A percentile compares a stretch with the other conserved stretches of the same genome.
Evolutionary conservation across 208 protist species (phyloP).

Genomic region (Trypanosoma conorhini): DNA sequence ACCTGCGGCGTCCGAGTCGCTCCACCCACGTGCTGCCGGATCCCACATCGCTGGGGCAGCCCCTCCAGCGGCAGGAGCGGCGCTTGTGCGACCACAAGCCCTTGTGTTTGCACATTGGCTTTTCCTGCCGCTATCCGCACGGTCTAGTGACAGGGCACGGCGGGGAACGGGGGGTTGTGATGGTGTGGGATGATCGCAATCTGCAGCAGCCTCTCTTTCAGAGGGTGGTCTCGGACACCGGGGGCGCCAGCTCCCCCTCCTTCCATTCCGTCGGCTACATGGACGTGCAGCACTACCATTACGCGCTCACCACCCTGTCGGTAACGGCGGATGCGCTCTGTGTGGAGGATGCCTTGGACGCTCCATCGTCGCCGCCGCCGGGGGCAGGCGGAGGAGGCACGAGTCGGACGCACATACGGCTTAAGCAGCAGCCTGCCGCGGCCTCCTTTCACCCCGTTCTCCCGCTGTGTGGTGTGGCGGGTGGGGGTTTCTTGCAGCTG

Average conservation of each 20-base stretch:
- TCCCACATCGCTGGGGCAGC: conserved; percentile 9
- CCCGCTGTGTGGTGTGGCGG: conserved; percentile 26
- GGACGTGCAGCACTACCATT: conserved; percentile 49
- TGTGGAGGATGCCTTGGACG: conserved; percentile 13
- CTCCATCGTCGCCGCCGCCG: conserved; percentile 1
- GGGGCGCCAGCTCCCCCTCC: background rate
- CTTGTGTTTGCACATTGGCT: conserved; percentile 36
- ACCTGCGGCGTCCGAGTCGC: conserved; percentile 33
- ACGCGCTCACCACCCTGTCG: conserved; percentile 49
- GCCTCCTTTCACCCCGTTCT: conserved; percentile 29
- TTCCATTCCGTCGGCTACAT: conserved; percentile 33
- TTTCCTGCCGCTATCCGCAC: conserved; percentile 69
- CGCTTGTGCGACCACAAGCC: conserved; percentile 14
- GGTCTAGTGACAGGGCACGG: conserved; percentile 62
- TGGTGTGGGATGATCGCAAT: conserved; percentile 45
- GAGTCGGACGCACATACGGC: conserved; percentile 2
- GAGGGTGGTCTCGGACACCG: conserved; percentile 9
- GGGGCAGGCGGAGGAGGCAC: background rate
- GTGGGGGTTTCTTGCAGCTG: conserved; percentile 15
- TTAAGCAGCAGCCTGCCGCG: conserved; percentile 24
- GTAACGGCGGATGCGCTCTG: conserved; percentile 46
- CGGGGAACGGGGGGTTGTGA: conserved; percentile 45
- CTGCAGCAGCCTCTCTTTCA: conserved; percentile 28
- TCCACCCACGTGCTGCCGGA: conserved; percentile 21
- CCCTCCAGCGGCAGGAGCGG: background rate